Evolutionary conservation across 805 yeast genomes (phyloP), one percentile per base, ranked within the genome.

Genomic region (Monosporozyma aerobia): DNA sequence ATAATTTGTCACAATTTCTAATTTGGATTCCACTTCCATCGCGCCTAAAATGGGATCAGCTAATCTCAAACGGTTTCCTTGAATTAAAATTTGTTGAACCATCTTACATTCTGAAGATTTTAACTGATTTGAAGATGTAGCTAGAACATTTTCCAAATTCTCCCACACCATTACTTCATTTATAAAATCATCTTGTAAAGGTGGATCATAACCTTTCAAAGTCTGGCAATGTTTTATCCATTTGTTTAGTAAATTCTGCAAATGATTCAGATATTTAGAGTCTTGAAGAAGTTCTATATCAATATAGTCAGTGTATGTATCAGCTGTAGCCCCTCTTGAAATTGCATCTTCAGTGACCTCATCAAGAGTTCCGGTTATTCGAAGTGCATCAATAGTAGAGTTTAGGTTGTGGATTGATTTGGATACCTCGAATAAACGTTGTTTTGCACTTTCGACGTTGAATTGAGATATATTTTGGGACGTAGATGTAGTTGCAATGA

Each of bases 141-240:
- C 53, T 44, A 90, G 70, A 0, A 87, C 82, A 1, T 68, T 62
- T 59, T 87, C 92, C 72, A 87, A 73, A 0, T 88, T 78, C 8
- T 73, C 69, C 97, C 97, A 90, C 58, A 86, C 90, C 47, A 76
- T 79, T 3, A 85, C 73, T 60, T 90, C 97, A 43, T 85, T 89
- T 1, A 68, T 58, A 1, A 80, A 75, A 0, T 80, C 69, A 1
- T 87, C 89, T 29, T 68, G 54, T 0, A 85, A 79, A 29, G 77
- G 77, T 25, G 71, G 70, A 0, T 89, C 55, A 22, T 56, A 45
- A 1, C 35, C 11, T 14, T 52, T 79, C 5, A 88, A 71, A 1
- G 73, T 65, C 55, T 82, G 83, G 13, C 83, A 77, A 35, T 78
- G 77, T 55, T 74, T 78, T 16, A 83, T 79, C 97, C 97, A 90